A percentile compares a stretch with the other conserved stretches of the same genome.
Evolutionary conservation across 495 filamentous ascomycete genomes (phyloP).

Genomic region (Pyrenula aspistea): DNA sequence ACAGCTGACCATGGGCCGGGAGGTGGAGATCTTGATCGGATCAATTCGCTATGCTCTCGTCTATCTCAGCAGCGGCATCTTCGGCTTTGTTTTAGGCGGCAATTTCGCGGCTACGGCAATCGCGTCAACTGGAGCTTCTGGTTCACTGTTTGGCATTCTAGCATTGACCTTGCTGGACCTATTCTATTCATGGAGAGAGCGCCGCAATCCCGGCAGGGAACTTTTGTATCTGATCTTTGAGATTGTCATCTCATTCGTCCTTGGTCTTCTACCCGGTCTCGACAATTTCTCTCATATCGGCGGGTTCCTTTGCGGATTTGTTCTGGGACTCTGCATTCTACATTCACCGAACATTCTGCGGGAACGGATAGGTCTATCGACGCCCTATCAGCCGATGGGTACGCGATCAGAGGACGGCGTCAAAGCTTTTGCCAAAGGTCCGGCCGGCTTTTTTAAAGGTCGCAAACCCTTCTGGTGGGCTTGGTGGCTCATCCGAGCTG

Average conservation of each 20-base stretch:
- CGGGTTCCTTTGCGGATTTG: slow-evolving; percentile 86
- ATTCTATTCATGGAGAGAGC: slow-evolving; percentile 78
- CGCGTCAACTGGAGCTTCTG: slow-evolving; percentile 78
- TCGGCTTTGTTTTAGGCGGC: slow-evolving; percentile 89
- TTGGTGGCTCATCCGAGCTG: slow-evolving; percentile 86
- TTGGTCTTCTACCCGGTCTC: slow-evolving; percentile 82
- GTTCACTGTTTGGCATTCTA: slow-evolving; percentile 80
- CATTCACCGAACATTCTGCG: slow-evolving; percentile 76
- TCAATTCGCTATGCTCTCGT: slow-evolving; percentile 74
- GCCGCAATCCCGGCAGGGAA: slow-evolving; percentile 62
- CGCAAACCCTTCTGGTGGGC: slow-evolving; percentile 91
- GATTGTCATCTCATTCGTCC: slow-evolving; percentile 77
- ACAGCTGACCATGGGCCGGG: slow-evolving; percentile 73
- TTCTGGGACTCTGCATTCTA: slow-evolving; percentile 73
- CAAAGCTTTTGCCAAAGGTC: slow-evolving; percentile 48
- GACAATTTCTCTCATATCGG: slow-evolving; percentile 98
- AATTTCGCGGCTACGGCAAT: slow-evolving; percentile 77
- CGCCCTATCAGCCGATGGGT: slow-evolving; percentile 54
- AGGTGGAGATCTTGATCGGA: slow-evolving; percentile 85
- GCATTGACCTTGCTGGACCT: slow-evolving; percentile 81
- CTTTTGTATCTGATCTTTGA: slow-evolving; percentile 75
- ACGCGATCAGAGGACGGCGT: slow-evolving; percentile 26
- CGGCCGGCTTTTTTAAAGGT: slow-evolving; percentile 78
- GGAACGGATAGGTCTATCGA: slow-evolving; percentile 53
- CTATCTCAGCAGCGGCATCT: slow-evolving; percentile 85